Percentiles rank a stretch among this genome's conserved stretches.
These are phyloP conservation scores for Dactylonectria estremocensis DNA, from an alignment of 2,329 filamentous ascomycete genomes.

Conservation along the genomic window DNA sequence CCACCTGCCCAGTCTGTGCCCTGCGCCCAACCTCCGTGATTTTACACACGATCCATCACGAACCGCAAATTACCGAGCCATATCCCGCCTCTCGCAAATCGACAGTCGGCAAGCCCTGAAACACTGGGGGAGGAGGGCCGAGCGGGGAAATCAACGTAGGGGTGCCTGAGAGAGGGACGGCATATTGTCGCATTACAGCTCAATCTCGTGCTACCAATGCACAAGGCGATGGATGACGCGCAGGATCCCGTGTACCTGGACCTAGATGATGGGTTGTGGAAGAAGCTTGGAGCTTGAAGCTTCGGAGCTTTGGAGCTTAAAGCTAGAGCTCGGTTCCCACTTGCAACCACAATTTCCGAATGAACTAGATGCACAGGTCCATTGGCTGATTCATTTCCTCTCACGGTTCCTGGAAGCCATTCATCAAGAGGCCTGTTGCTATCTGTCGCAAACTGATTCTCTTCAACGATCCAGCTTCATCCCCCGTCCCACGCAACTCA, in stretches of 20 bases:
- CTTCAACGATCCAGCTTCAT: slow-evolving; percentile 20
- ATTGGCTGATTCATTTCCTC: background rate
- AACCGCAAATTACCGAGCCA: background rate
- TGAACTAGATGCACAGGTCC: background rate
- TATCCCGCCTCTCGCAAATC: slow-evolving; percentile 8
- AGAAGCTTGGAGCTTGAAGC: slow-evolving; percentile 11
- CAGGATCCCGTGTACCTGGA: background rate
- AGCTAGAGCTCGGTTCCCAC: background rate
- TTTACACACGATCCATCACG: background rate
- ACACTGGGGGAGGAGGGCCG: background rate
- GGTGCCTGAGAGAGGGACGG: background rate
- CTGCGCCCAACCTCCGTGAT: background rate
- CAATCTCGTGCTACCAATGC: background rate
- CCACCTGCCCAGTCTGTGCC: background rate
- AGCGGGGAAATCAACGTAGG: background rate
- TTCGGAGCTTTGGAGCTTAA: background rate
- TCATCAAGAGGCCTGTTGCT: background rate
- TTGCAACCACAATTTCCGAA: background rate
- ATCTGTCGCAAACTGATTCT: slow-evolving; percentile 12
- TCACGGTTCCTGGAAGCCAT: background rate
- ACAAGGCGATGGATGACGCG: background rate
- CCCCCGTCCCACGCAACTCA: background rate
- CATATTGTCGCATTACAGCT: background rate
- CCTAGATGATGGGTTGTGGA: background rate
- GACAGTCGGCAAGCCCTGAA: slow-evolving; percentile 3